Percentiles rank a stretch among this genome's conserved stretches.
Evolutionary conservation across 164 flowering plant genomes (phyloP).

Genomic region (Piper longum): DNA sequence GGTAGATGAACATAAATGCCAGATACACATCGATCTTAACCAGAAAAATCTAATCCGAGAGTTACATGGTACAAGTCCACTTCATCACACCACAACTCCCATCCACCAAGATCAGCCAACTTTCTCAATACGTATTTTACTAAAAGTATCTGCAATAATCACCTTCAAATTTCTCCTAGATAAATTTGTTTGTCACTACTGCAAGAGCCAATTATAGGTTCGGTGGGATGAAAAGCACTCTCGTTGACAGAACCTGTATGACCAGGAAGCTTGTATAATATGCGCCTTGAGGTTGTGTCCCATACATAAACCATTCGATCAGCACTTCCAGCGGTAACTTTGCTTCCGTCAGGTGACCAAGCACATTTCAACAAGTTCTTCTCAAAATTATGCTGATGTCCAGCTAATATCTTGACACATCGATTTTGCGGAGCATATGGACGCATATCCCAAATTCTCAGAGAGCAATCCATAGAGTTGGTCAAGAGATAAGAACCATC

Average conservation of each 20-base stretch:
- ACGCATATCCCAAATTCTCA: conserved; percentile 96
- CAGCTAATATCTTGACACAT: conserved; percentile 81
- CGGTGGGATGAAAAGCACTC: conserved; percentile 73
- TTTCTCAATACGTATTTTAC: no score
- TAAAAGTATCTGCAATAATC: no score
- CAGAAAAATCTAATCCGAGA: no score
- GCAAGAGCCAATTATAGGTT: conserved; percentile 88
- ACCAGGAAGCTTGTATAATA: conserved; percentile 90
- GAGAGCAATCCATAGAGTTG: conserved; percentile 89
- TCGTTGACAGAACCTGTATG: conserved; percentile 96
- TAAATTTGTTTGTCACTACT: conserved; percentile 88
- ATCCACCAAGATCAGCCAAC: no score
- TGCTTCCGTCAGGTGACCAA: conserved; percentile 98
- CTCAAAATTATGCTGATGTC: conserved; percentile 94
- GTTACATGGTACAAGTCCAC: no score
- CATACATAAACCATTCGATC: conserved; percentile 93
- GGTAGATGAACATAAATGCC: no score
- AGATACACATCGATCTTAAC: no score
- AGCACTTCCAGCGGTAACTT: conserved; percentile 89
- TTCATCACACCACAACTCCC: no score
- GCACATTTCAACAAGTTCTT: conserved; percentile 88
- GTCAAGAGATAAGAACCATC: conserved; percentile 98
- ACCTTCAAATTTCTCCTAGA: conserved; percentile 62
- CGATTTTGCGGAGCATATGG: conserved; percentile 97
- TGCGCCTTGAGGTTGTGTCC: conserved; percentile 87